phyloP scores from a whole-genome alignment of 148 eudicot species.

The Nyssa sinensis region DNA sequence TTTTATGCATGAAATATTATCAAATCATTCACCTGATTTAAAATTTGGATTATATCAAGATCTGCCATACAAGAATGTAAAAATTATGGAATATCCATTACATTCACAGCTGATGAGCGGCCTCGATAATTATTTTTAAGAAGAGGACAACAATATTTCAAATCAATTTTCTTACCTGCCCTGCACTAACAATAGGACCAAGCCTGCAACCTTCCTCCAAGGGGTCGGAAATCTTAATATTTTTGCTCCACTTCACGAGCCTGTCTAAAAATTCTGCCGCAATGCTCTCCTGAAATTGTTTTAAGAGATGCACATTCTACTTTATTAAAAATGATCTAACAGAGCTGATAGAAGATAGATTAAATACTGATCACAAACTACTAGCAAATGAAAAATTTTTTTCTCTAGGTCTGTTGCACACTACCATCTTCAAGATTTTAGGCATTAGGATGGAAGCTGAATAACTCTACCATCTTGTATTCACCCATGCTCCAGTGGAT shows the following conservation, averaged over 20 bases:
- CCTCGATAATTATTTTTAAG: too few relatives aligned
- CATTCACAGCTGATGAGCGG: neutral
- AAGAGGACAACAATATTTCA: neutral
- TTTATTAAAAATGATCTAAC: neutral
- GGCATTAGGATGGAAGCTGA: neutral
- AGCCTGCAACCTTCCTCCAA: constrained; percentile 94
- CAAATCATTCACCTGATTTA: too few relatives aligned
- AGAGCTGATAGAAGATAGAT: neutral
- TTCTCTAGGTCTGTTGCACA: neutral
- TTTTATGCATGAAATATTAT: too few relatives aligned
- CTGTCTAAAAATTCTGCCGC: constrained; percentile 74
- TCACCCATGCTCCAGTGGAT: too few relatives aligned
- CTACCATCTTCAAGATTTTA: too few relatives aligned
- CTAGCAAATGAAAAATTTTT: neutral
- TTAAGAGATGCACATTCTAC: neutral
- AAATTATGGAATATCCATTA: too few relatives aligned
- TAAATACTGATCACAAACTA: neutral
- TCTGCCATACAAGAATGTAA: too few relatives aligned
- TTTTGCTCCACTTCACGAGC: constrained; percentile 84
- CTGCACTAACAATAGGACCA: constrained; percentile 90
- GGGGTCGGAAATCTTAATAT: constrained; percentile 89
- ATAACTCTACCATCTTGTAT: neutral
- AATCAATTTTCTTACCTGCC: constrained; percentile 55
- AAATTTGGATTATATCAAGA: too few relatives aligned
- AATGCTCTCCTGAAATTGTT: constrained; percentile 73